Evolutionary conservation across 805 yeast species (phyloP).

Genomic region (Scheffersomyces lignosus): DNA sequence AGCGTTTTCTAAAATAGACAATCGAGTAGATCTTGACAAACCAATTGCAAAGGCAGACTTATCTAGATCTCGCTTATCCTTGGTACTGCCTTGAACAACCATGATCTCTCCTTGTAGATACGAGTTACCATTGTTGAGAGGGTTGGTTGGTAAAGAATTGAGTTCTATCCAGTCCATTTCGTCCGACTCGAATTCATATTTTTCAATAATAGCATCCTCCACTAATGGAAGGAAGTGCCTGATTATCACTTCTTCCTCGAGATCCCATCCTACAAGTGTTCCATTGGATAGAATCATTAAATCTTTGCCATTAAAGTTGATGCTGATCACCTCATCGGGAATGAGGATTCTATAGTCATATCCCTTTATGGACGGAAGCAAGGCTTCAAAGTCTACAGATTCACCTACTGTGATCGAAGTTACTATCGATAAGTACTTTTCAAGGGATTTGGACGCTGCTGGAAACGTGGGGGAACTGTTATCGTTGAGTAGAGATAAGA

Average conservation of each 20-base stretch:
- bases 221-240: constrained; percentile 54
- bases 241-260: constrained; percentile 54
- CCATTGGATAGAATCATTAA: constrained; percentile 75
- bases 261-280: constrained; percentile 81
- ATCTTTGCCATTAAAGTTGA: constrained; percentile 45
- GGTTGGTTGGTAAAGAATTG: constrained; percentile 20
- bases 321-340: constrained; percentile 68
- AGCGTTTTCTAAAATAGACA: constrained; percentile 74
- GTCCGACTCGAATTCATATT: constrained; percentile 64
- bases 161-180: constrained; percentile 78
- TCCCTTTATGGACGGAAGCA: constrained; percentile 29
- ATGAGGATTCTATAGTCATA: constrained; percentile 29
- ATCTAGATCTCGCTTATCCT: constrained; percentile 57
- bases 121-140: constrained; percentile 28
- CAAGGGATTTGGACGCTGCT: constrained; percentile 20
- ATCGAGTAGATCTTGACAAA: constrained; percentile 78
- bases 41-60: constrained; percentile 91
- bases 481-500: constrained; percentile 24
- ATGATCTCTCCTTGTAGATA: constrained; percentile 69
- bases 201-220: constrained; percentile 41
- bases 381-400: constrained; percentile 56
- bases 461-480: constrained; percentile 12
- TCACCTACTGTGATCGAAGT: constrained; percentile 77
- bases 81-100: constrained; percentile 54
- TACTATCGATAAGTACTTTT: constrained; percentile 37